Evolutionary conservation across 306 rosid species (phyloP), one percentile per base, ranked within the genome.

Genomic region (Crotalaria pallida): DNA sequence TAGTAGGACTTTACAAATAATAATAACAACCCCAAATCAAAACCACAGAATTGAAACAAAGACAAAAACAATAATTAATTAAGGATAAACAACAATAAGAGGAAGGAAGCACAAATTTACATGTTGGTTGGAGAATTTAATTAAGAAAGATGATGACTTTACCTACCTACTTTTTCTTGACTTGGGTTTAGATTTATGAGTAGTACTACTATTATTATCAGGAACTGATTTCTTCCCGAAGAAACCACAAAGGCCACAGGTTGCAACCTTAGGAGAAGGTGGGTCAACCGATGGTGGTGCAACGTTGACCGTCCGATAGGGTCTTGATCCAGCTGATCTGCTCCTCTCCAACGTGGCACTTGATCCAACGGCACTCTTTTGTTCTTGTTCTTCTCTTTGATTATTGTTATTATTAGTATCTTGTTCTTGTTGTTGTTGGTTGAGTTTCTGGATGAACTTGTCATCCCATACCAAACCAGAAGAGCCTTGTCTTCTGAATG

Each of bases 401-500:
- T 15, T 19, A n/a, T n/a, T n/a, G n/a, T n/a, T n/a, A n/a, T n/a
- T n/a, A n/a, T n/a, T n/a, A n/a, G n/a, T n/a, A n/a, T n/a, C n/a
- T n/a, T n/a, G n/a, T 1, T 61, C 58, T 23, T 36, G 26, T 57
- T 57, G 80, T 21, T 67, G 51, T 7, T 34, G 70, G 27, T 34
- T 34, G 2, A 7, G 43, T 0, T 36, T 9, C 43, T 9, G 12
- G 5, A 83, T 36, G 75, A 73, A 72, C 70, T 85, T 81, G 76
- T 88, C 86, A 69, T 84, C 87, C 97, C 97, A 91, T 2, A 84
- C 80, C 72, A 80, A 58, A 1, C 97, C 97, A 1, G 92, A 88
- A 0, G 97, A 91, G 1, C 97, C 97, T 67, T 85, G 90, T 74
- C 97, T 83, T 45, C 97, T 80, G 60, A 84, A 91, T 5, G 97